A percentile compares a stretch with the other conserved stretches of the same genome.
These are phyloP conservation scores for Pseudogymnoascus sp. DNA, from an alignment of 2,329 filamentous ascomycete genomes.

Conservation along the genomic window DNA sequence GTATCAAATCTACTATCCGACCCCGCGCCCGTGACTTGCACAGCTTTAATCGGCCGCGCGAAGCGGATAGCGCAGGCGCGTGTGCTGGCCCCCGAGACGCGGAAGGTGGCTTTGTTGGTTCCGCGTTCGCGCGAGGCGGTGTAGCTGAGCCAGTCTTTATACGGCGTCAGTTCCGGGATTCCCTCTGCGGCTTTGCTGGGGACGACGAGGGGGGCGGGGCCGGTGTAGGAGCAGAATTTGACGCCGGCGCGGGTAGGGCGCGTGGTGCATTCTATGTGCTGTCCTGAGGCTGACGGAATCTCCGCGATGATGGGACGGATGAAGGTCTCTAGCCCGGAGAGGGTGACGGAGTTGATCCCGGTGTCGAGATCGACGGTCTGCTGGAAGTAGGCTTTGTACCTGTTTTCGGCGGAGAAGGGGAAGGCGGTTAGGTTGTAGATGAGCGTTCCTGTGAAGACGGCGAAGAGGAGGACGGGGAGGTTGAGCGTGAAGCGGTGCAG, in stretches of 20 bases:
- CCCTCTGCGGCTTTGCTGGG: constrained; percentile 35
- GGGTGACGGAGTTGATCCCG: constrained; percentile 59
- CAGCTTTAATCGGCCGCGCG: constrained; percentile 55
- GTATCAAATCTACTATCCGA: constrained; percentile 59
- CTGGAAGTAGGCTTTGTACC: constrained; percentile 81
- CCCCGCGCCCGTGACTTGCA: constrained; percentile 55
- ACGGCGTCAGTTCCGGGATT: constrained; percentile 22
- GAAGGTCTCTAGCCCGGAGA: constrained; percentile 62
- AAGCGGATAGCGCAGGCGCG: constrained; percentile 71
- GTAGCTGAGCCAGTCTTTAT: constrained; percentile 56
- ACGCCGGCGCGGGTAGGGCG: constrained; percentile 42
- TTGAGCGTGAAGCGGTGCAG: constrained; percentile 81
- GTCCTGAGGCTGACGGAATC: constrained; percentile 63
- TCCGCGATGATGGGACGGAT: constrained; percentile 57
- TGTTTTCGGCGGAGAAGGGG: constrained; percentile 72
- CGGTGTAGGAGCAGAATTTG: constrained; percentile 63
- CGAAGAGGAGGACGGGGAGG: constrained; percentile 66
- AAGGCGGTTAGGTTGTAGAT: constrained; percentile 83
- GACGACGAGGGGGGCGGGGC: constrained; percentile 58
- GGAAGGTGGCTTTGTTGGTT: constrained; percentile 50
- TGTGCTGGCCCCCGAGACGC: constrained; percentile 65
- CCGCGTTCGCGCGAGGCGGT: constrained; percentile 44
- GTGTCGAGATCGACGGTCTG: constrained; percentile 72
- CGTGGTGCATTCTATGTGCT: constrained; percentile 45
- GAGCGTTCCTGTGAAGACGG: constrained; percentile 65